Base-by-base conservation (phyloP, 345 rosid genomes). In the Euphorbia peplus region DNA sequence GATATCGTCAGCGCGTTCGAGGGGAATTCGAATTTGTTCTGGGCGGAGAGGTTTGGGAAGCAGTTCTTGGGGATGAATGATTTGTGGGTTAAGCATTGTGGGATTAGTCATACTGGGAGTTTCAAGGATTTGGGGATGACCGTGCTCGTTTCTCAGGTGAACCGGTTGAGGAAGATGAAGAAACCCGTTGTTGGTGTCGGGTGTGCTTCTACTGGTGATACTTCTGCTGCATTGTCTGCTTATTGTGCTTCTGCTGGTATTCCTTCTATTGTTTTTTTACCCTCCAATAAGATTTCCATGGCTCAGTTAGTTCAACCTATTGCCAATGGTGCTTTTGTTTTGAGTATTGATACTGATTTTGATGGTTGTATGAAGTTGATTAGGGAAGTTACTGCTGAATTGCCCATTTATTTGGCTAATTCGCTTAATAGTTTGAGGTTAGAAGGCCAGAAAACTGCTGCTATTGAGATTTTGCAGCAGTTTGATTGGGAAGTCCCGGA, bases 401-500 rank as follows among this genome's bases (percentile, higher is more conserved):
- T 74, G 39, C 73, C 77, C 1, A 74, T 74, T 68, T 74, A 74
- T 37, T 55, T 74, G 52, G 77, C 72, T 2, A 74, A 74, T 63
- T 74, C 77, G 2, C 29, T 74, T 13, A 74, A 74, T 46, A 74
- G 77, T 55, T 55, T 74, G 60, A 69, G 78, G 25, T 47, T 75
- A 35, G 78, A 75, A 51, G 78, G 78, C 46, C 78, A 75, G 50
- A 74, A 74, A 74, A 74, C 77, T 28, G 73, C 77, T 55, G 77
- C 77, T 7, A 62, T 74, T 62, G 77, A 68, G 70, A 72, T 72
- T 57, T 50, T 72, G 70, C 75, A 72, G 70, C 75, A 72, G 70
- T 72, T 72, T 65, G 73, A 74, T 68, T 74, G 77, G 77, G 72
- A 74, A 56, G 77, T 74, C n/a, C 77, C 77, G 24, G 78, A 75